Evolutionary conservation across 805 yeast species (phyloP).

Genomic region (Pichia insulana): DNA sequence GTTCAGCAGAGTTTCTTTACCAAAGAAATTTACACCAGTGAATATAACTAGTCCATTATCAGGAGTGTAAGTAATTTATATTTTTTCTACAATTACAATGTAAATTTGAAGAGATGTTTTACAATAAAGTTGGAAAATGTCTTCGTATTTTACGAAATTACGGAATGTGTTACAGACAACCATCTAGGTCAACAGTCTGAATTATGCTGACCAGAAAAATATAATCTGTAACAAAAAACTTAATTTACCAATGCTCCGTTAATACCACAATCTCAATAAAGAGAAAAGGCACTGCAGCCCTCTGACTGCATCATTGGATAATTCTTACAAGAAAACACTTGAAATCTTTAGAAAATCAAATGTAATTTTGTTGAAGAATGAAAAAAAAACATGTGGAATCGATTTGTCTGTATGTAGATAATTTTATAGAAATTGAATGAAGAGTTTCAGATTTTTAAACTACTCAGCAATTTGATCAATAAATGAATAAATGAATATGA

Average conservation of each 20-base stretch:
- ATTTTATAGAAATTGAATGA: too few relatives aligned
- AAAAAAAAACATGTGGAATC: background rate
- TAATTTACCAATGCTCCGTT: constrained; percentile 53
- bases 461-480: background rate
- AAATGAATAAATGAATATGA: constrained; percentile 4
- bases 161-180: constrained; percentile 8
- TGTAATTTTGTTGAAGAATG: too few relatives aligned
- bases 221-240: constrained; percentile 9
- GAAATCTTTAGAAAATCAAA: background rate
- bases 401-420: background rate
- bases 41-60: constrained; percentile 55
- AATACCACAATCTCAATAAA: constrained; percentile 32
- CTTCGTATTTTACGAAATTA: background rate
- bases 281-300: constrained; percentile 43
- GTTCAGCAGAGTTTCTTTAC: constrained; percentile 80
- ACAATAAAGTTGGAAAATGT: background rate
- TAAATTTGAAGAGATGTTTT: too few relatives aligned
- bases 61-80: background rate
- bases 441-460: too few relatives aligned
- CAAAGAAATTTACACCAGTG: constrained; percentile 85
- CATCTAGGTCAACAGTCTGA: constrained; percentile 8
- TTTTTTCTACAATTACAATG: too few relatives aligned
- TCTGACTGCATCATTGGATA: constrained; percentile 45
- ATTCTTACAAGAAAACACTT: background rate
- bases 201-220: constrained; percentile 8